phyloP scores from a whole-genome alignment of 768 basidiomycete species.

The Coprinopsis marcescibilis region DNA sequence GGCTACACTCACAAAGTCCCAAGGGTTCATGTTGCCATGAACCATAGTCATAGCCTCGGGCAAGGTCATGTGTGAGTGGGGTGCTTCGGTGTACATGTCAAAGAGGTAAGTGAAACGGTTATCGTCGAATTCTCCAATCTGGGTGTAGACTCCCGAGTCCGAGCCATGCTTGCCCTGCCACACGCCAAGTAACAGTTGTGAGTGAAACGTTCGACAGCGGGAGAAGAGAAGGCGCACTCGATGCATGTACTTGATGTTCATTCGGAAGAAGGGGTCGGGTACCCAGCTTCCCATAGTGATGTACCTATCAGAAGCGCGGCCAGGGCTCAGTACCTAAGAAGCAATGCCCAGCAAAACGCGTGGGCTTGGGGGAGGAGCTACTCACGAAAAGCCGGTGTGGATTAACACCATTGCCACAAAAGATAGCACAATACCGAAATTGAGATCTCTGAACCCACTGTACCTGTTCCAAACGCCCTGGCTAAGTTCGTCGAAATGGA shows the following conservation, averaged over 20 bases:
- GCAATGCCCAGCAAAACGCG: no score
- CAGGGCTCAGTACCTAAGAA: not conserved
- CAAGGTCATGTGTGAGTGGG: constrained; percentile 35
- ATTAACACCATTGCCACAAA: constrained; percentile 31
- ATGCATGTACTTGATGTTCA: constrained; percentile 35
- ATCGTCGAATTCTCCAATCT: constrained; percentile 34
- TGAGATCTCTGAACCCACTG: constrained; percentile 31
- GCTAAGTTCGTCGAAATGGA: not conserved
- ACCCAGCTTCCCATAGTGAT: constrained; percentile 28
- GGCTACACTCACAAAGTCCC: constrained; percentile 26
- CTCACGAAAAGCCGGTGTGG: constrained; percentile 37
- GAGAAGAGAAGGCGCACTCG: constrained; percentile 19
- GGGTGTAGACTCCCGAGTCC: constrained; percentile 32
- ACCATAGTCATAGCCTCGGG: constrained; percentile 35
- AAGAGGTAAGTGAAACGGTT: constrained; percentile 34
- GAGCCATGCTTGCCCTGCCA: constrained; percentile 38
- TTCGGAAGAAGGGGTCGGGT: constrained; percentile 39
- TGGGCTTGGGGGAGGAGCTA: constrained; percentile 3
- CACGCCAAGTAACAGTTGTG: not conserved
- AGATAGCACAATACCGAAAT: constrained; percentile 32
- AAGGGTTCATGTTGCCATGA: constrained; percentile 33
- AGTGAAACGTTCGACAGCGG: not conserved
- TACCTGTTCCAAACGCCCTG: constrained; percentile 23
- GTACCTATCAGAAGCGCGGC: constrained; percentile 20
- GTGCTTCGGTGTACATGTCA: constrained; percentile 33